Base-by-base conservation (phyloP, 805 yeast species). In the Ogataea naganishii region DNA sequence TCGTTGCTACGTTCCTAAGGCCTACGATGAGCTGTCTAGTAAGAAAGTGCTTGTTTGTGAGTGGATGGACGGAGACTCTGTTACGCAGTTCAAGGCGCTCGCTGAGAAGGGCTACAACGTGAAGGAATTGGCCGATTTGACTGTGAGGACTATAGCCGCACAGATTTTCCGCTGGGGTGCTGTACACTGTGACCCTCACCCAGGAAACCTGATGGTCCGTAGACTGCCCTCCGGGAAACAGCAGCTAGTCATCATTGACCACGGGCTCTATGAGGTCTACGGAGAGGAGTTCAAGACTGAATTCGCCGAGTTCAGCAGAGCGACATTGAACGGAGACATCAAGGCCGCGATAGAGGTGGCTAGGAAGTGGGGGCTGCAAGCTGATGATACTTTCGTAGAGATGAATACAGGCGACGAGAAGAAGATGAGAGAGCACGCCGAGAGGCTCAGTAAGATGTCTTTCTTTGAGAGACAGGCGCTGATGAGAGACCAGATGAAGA, bases 141-240 rank as follows among this genome's bases (percentile, higher is more conserved):
- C 77, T 39, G 55, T 74, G 26, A 55, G 56, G 27, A 58, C 72
- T 13, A 69, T 69, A 39, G 70, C 75, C 14, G 62, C 66, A 36
- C 82, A 74, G 53, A 69, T 76, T 12, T 80, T 76, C 48, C 53
- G 61, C 18, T 79, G 79, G 69, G 85, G 84, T 5, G 58, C 70
- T 19, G 73, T 79, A 12, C 86, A 79, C 47, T 70, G 82, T 31
- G 88, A 79, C 46, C 83, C 89, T 9, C 94, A 81, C 43, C 92
- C 92, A 2, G 94, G 94, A 5, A 82, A 81, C 47, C 52, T 82
- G 39, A 47, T 82, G 32, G 72, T 75, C 4, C 56, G 86, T 22
- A 43, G 48, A 18, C 48, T 48, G 14, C 32, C 56, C 10, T 37
- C 39, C 5, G 34, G 31, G 7, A 47, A 49, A 21, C 80, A 70